Base-by-base conservation (phyloP, 768 basidiomycete genomes). In the Russula ochroleuca region DNA sequence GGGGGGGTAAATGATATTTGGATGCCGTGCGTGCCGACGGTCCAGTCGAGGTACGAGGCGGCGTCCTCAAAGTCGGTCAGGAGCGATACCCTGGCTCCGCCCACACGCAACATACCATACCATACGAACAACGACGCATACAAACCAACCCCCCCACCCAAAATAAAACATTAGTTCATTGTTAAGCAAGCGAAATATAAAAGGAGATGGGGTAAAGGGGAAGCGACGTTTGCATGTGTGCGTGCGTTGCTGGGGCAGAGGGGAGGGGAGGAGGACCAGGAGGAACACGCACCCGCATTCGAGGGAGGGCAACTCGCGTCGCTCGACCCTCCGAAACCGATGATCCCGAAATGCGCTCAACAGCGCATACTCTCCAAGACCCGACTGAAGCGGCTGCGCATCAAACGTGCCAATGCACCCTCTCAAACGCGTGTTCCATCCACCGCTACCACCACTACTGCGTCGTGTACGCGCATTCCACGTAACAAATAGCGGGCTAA, bases 371-470 rank as follows among this genome's bases (percentile, higher is more conserved):
- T 98, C 92, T 47, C 83, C 81, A 64, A 99, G 74, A 17, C 93
- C 94, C 33, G 88, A 81, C 61, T 78, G 82, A 33, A 98, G 78
- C 13, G 85, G 75, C 73, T 87, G 80, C 13, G 91, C 80, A 38
- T 87, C 85, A 70, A 99, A 99, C 75, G 84, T 94, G 70, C 96
- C 96, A 69, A 99, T 98, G 76, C 96, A 99, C 52, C 96, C 96
- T 57, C 96, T 79, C 65, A 99, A 78, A 79, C 23, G 82, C 73
- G 62, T 83, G 81, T 33, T 40, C 55, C 61, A 21, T 2, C 31
- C 48, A 17, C 40, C 17, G 1, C 47, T 13, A 15, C 31, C 17
- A 9, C 31, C 5, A 11, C 25, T 41, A 21, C 45, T 40, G 84
- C 62, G 79, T 80, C 37, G 83, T n/a, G 56, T 21, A 63, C 81